Evolutionary conservation across 441 rosid genomes (phyloP), one percentile per base, ranked within the genome.

Genomic region (Populus trichocarpa): DNA sequence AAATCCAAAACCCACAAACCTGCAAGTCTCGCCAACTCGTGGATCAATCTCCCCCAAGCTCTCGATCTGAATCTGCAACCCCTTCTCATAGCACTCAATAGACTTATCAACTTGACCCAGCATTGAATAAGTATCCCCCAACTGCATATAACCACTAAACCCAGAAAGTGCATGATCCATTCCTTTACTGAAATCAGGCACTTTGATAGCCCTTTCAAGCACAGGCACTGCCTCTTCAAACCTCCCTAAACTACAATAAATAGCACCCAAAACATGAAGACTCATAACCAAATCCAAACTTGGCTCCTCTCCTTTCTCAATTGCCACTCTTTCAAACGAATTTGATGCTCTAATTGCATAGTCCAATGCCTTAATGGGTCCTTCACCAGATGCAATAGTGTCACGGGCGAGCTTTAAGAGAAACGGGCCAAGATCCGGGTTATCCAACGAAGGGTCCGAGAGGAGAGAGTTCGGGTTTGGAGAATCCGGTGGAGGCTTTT

Each of bases 11-110:
- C 67, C 35, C 16, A 77, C 35, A 66, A 53, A 96, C 99, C 99
- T 92, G 98, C 98, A 96, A 86, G 98, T 96, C 87, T 96, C 99
- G 61, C 98, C 99, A 69, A 96, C 99, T 80, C 99, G 86, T 28
- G 97, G 92, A 91, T 94, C 99, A 1, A 91, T 92, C 69, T 96
- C 98, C 10, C 98, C 99, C 12, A 96, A 77, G 7, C 98, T 90
- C 81, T 90, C 91, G 90, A 92, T 94, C 95, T 96, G 99, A 84
- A 94, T 92, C 90, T 89, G 89, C 70, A 96, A 88, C 42, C 99
- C 99, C 64, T 94, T 90, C 73, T 93, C 98, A 61, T 96, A 96
- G 38, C 90, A 87, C 22, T 84, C 87, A 74, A 96, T 94, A 14
- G 98, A 94, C 82, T 90, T 87, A 82, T 96, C 98, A 53, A 92